Base-by-base conservation (phyloP, 306 rosid genomes). In the Acmispon strigosus region DNA sequence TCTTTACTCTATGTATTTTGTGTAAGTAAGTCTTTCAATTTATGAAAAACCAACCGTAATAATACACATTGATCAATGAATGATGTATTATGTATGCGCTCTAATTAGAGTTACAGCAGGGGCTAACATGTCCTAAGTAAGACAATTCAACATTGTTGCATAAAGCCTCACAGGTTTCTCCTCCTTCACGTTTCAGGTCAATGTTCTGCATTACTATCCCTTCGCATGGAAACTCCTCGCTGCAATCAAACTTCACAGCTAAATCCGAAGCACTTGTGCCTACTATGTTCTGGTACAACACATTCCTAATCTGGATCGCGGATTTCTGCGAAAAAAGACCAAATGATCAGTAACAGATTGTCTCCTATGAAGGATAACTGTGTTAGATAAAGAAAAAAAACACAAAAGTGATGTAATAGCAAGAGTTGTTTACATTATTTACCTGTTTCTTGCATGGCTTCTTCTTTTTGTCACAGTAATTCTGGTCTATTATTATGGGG, bases 191-290 rank as follows among this genome's bases (percentile, higher is more conserved):
- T 51, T 53, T 54, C 1, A 92, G 76, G 27, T 84, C 58, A 22
- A 87, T 42, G 74, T 84, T 81, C 50, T 84, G 73, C 81, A 92
- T 14, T 8, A 66, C 68, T 67, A 92, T 82, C 14, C 73, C 84
- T 12, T 83, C 16, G 62, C 96, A 89, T 13, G 86, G 88, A 48
- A 69, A 74, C 54, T 62, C 80, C 53, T 78, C 34, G 49, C 96
- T 90, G 82, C 98, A 92, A 62, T 92, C 86, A n/a, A 92, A 85
- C 24, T 48, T 82, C 66, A 89, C 77, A 5, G 91, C 90, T 9
- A 88, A 69, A 6, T 80, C 77, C 8, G 92, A 78, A 73, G 89
- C 86, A 82, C 96, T 92, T 34, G 85, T 84, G 0, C 98, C 96
- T 4, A 14, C 72, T 51, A 92, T 90, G 80, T 90, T 88, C 55